Percentiles rank a stretch among this genome's conserved stretches.
phyloP scores from a whole-genome alignment of 257 asterid species.

The Craterostigma plantagineum region DNA sequence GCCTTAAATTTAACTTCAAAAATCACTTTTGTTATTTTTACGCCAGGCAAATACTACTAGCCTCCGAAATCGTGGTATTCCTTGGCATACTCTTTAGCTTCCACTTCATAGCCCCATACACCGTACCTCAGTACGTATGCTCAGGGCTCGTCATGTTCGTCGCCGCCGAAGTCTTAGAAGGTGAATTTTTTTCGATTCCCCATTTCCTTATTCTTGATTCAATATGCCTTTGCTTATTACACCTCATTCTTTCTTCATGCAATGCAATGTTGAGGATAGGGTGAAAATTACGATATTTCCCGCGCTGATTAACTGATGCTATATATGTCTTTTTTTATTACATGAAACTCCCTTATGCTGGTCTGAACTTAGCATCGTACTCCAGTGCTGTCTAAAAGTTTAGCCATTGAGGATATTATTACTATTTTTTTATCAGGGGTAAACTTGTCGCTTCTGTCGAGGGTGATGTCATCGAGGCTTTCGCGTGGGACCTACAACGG shows the following conservation, averaged over 20 bases:
- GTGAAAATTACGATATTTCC: too few species aligned
- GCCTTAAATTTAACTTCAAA: too few species aligned
- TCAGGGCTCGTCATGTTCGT: conserved; percentile 93
- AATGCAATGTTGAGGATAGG: too few species aligned
- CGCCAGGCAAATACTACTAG: conserved; percentile 91
- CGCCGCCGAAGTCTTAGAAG: conserved; percentile 94
- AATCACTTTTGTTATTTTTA: too few species aligned
- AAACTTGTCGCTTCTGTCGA: conserved; percentile 72
- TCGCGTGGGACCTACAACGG: conserved; percentile 92
- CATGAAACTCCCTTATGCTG: too few species aligned
- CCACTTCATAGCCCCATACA: conserved; percentile 36
- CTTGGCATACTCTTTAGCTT: conserved; percentile 78
- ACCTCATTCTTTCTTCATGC: too few species aligned
- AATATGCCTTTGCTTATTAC: too few species aligned
- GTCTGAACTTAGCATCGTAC: too few species aligned
- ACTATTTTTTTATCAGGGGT: conserved; percentile 38
- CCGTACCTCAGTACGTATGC: conserved; percentile 70
- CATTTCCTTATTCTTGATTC: not conserved
- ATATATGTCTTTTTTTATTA: too few species aligned
- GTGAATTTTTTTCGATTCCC: conserved; percentile 22
- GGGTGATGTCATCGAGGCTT: conserved; percentile 93
- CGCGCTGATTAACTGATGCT: too few species aligned
- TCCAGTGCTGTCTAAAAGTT: too few species aligned
- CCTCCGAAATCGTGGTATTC: conserved; percentile 75
- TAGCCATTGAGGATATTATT: not conserved